Percentiles rank a stretch among this genome's conserved stretches.
These are phyloP conservation scores for Xylariaceae sp. DNA, from an alignment of 2,329 filamentous ascomycete species.

Conservation along the genomic window DNA sequence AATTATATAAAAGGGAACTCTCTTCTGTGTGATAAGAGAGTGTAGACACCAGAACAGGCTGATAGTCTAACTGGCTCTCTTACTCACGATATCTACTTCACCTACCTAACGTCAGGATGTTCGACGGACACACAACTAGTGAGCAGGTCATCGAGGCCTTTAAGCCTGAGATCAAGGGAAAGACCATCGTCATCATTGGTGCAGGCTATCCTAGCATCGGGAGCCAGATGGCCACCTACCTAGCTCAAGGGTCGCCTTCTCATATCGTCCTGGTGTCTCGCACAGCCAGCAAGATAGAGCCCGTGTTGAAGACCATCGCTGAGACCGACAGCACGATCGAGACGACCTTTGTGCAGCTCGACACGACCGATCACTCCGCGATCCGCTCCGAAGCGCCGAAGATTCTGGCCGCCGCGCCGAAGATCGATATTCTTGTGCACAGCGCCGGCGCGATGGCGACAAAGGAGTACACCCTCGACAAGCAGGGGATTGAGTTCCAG, in stretches of 20 bases:
- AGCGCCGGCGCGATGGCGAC: conserved; percentile 23
- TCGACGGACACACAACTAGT: conserved; percentile 20
- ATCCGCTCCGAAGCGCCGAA: conserved; percentile 19
- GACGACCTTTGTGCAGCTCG: conserved; percentile 22
- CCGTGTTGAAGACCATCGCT: conserved; percentile 17
- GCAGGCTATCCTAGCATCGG: conserved; percentile 22
- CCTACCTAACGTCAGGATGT: conserved; percentile 4
- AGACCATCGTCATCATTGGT: conserved; percentile 23
- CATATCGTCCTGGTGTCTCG: conserved; percentile 25
- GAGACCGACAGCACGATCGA: conserved; percentile 19
- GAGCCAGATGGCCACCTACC: conserved; percentile 18
- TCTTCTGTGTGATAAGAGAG: too few species aligned
- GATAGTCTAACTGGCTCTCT: too few species aligned
- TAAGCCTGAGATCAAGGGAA: conserved; percentile 18
- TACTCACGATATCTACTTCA: not conserved
- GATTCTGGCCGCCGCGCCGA: conserved; percentile 16
- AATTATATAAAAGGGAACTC: too few species aligned
- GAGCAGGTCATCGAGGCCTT: conserved; percentile 25
- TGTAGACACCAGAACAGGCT: too few species aligned
- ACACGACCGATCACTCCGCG: conserved; percentile 22
- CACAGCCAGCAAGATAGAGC: conserved; percentile 20
- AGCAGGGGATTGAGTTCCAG: conserved; percentile 34
- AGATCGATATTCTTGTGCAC: conserved; percentile 24
- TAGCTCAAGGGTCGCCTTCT: conserved; percentile 17
- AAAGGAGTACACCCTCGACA: conserved; percentile 24